Evolutionary conservation across 768 basidiomycete species (phyloP), one percentile per base, ranked within the genome.

Genomic region (Lyophyllum shimeji): DNA sequence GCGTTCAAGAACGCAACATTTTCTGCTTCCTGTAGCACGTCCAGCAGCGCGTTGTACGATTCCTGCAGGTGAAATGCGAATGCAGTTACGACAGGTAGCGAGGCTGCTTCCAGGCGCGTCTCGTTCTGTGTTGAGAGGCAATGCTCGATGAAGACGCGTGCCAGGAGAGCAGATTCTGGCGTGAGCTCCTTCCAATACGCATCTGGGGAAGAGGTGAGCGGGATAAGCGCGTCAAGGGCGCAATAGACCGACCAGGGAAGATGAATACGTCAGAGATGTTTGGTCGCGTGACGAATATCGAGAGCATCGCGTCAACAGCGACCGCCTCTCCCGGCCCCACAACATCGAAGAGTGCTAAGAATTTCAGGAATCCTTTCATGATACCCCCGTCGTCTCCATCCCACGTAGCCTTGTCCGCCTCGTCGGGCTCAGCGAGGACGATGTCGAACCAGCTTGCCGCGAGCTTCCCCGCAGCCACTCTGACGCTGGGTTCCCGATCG

Each of bases 31-130:
- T 80, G 73, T 37, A 82, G 59, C 1, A 72, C 64, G 13, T 65
- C 65, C 18, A 82, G 67, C 9, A 83, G 63, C 3, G 74, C 71
- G 64, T 95, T 95, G 71, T 93, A 97, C 0, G 84, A 79, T 42
- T 83, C 77, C 67, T 96, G 90, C 31, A 96, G 84, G 50, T 81
- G 76, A 74, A 89, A 95, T 0, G 95, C 95, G 59, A 97, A 86
- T 0, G 87, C 84, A 0, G 94, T 96, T n/a, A 97, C 90, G 37
- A 95, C 92, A 0, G 96, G 96, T 2, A 98, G 76, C 4, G 74
- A 66, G 15, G 84, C 79, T 1, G 76, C 67, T 65, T 96, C 93
- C 6, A 96, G 72, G 24, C 84, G 82, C 1, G 76, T 71, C 50
- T 89, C 84, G 47, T 88, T 81, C 34, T 82, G 75, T 18, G 76